Conservation (phyloP, 164 flowering plant genomes). For the Amborella trichopoda region DNA sequence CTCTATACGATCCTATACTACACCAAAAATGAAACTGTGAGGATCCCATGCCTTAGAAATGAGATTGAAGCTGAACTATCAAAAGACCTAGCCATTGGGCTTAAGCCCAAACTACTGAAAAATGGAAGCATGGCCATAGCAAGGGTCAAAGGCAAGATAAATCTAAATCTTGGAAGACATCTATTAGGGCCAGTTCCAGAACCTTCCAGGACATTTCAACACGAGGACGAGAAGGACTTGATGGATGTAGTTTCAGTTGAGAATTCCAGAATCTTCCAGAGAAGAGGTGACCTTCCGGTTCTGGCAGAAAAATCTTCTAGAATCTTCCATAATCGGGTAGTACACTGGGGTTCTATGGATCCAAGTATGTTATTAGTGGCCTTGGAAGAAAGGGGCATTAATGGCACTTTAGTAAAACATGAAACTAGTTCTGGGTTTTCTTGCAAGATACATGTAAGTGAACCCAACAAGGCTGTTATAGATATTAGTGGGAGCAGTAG, state of each 20-base stretch:
- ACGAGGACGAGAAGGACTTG: too few relatives aligned
- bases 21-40: conserved; percentile 32
- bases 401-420: conserved; percentile 17
- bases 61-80: conserved; percentile 30
- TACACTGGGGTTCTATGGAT: conserved; percentile 43
- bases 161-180: conserved; percentile 27
- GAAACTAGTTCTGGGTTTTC: conserved; percentile 3
- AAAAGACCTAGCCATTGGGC: conserved; percentile 28
- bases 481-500: conserved; percentile 26
- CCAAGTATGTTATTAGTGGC: conserved; percentile 18
- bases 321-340: conserved; percentile 3
- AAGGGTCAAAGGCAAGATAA: conserved; percentile 48
- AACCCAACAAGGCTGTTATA: conserved; percentile 37
- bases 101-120: conserved; percentile 24
- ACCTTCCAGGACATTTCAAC: conserved; percentile 4
- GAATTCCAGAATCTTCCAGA: too few relatives aligned
- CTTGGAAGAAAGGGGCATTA: conserved; percentile 35
- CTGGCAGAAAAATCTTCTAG: not conserved
- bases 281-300: too few relatives aligned
- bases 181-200: conserved; percentile 17
- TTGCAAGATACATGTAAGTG: conserved; percentile 12
- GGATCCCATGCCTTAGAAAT: conserved; percentile 29
- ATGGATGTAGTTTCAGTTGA: too few relatives aligned
- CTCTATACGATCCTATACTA: conserved; percentile 21
- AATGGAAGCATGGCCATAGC: conserved; percentile 23